Evolutionary conservation across 805 yeast species (phyloP), one percentile per base, ranked within the genome.

Genomic region (Candida succiphila): DNA sequence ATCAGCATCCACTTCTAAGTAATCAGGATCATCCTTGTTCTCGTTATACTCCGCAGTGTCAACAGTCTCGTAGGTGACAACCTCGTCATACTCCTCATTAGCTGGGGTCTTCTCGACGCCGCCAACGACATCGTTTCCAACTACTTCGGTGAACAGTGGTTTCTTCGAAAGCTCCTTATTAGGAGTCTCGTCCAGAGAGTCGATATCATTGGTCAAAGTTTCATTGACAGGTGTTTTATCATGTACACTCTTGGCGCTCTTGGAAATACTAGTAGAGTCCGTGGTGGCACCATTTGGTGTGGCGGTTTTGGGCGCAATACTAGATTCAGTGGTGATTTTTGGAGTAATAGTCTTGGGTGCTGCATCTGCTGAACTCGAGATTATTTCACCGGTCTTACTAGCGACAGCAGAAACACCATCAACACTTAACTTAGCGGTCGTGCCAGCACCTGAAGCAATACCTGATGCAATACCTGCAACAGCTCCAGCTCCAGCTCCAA

Each of bases 1-100:
- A n/a, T n/a, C n/a, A 21, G 37, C 40, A 20, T 51, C 40, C 24
- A 50, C 38, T 44, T 65, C 68, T 45, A 70, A 48, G 51, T 72
- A 72, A 45, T 69, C 50, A 14, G 77, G 74, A 49, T 72, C 64
- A 39, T 52, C 54, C 43, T 57, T 60, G 56, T 72, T 46, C 5
- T 54, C 52, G 32, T 62, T 65, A 44, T 44, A 72, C 40, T 72
- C 78, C 16, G 37, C 49, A 39, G 69, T 69, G 23, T 64, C 60
- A 21, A 72, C 67, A 25, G 73, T 72, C 48, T 69, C 74, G 42
- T 69, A 67, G 7, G 60, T 51, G 17, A 51, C 45, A 29, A 56
- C 60, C 29, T 59, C 64, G 17, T 45, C 54, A 31, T 41, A 52
- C n/a, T 49, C 56, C 24, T 37, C 41, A 3, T 19, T 35, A 17